Conservation (phyloP, 495 filamentous ascomycete genomes). For the Jackrogersella multiformis region DNA sequence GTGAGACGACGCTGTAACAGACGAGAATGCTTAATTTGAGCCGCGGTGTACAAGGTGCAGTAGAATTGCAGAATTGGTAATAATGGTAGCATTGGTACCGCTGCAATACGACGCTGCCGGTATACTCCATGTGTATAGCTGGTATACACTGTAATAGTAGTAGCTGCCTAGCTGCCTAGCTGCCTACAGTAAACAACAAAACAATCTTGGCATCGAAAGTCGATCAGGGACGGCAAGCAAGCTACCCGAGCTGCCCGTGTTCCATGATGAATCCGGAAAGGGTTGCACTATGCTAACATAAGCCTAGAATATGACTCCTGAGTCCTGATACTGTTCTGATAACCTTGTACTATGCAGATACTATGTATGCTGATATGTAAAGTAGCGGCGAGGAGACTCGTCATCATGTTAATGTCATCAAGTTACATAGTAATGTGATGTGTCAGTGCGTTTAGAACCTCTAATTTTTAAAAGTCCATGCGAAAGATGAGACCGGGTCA, state of each 20-base stretch:
- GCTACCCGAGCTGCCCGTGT: constrained; percentile 36
- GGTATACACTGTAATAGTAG: too few species aligned
- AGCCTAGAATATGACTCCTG: constrained; percentile 5
- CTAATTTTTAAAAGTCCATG: constrained; percentile 3
- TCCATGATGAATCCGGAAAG: constrained; percentile 25
- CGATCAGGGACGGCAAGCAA: constrained; percentile 39
- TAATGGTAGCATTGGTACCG: not conserved
- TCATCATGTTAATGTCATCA: constrained; percentile 20
- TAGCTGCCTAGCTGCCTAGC: too few species aligned
- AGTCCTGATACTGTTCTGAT: too few species aligned
- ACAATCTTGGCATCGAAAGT: constrained; percentile 42
- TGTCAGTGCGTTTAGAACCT: constrained; percentile 6
- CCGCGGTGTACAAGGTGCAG: constrained; percentile 14
- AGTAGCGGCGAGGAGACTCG: not conserved
- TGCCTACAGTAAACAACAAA: constrained; percentile 36
- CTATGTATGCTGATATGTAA: too few species aligned
- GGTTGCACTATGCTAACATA: not conserved
- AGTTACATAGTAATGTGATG: too few species aligned
- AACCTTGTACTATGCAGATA: not conserved
- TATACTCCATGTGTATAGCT: too few species aligned
- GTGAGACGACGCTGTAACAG: constrained; percentile 39
- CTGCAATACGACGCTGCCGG: constrained; percentile 34
- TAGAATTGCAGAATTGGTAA: not conserved
- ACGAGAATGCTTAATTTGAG: constrained; percentile 37
- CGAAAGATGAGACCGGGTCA: constrained; percentile 16